Evolutionary conservation across 2,329 filamentous ascomycete genomes (phyloP), one percentile per base, ranked within the genome.

Genomic region (Cladophialophora psammophila): DNA sequence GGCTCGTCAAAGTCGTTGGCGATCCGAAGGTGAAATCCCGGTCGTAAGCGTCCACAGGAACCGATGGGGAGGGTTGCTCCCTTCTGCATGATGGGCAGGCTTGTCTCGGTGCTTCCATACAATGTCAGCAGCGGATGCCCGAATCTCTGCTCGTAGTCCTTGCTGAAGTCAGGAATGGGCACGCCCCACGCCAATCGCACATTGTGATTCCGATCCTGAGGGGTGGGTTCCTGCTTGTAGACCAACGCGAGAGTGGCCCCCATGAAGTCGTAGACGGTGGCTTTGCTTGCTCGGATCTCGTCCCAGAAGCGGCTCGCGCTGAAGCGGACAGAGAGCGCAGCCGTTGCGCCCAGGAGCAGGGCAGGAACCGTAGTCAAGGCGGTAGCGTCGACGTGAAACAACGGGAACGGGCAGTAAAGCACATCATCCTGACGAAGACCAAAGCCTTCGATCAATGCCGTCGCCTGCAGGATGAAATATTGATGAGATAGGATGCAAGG

Each of bases 181-280:
- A 67, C 65, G 18, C 65, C 60, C 65, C 65, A 67, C 15, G 65
- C 65, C 12, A 67, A 45, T 40, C 65, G 40, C 8, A 67, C 60
- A 13, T 53, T 59, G 40, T 67, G 65, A 15, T 67, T 56, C 9
- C 60, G 53, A 34, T 67, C 65, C 20, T 36, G 18, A 10, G 9
- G 7, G 18, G 40, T 40, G n/a, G 65, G 65, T 38, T 45, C 45
- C 48, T 67, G 65, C 31, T 67, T 67, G 55, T 67, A 64, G 6
- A 48, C 60, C 65, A 64, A 38, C 8, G 65, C 65, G 12, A 67
- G 48, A 7, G 65, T 67, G 7, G 65, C 65, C n/a, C 65, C 65
- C 65, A 67, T 67, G 38, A 67, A 67, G 50, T 67, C 65, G 36
- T 64, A 67, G 40, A 67, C 65, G 3, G 65, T 67, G 18, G 65